Evolutionary conservation across 352 stramenopile species (phyloP).

Genomic region (Pythium rishiriense): DNA sequence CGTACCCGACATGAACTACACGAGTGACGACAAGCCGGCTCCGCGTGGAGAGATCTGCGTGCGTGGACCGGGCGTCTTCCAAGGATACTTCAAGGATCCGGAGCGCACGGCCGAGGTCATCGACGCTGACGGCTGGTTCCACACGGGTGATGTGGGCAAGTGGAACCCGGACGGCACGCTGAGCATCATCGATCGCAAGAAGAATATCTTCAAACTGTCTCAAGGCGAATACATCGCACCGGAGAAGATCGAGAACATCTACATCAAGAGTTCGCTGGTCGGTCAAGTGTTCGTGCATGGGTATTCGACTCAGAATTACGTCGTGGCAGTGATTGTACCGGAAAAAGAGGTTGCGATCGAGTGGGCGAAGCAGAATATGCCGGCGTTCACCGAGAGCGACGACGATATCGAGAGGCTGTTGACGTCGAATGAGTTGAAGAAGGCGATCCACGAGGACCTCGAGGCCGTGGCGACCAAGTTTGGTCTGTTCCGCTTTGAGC

Average conservation of each 20-base stretch:
- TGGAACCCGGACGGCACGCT: slow-evolving; percentile 93
- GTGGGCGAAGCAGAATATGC: slow-evolving; percentile 57
- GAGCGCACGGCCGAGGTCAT: slow-evolving; percentile 90
- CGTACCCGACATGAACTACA: slow-evolving; percentile 97
- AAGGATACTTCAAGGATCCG: slow-evolving; percentile 95
- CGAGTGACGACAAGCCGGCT: slow-evolving; percentile 42
- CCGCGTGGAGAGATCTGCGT: slow-evolving; percentile 90
- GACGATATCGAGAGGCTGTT: slow-evolving; percentile 27
- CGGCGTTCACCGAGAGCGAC: slow-evolving; percentile 26
- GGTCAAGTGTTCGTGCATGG: slow-evolving; percentile 94
- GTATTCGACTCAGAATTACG: slow-evolving; percentile 91
- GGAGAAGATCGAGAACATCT: slow-evolving; percentile 96
- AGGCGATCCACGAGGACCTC: slow-evolving; percentile 80
- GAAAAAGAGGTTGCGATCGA: slow-evolving; percentile 86
- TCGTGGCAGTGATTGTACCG: slow-evolving; percentile 94
- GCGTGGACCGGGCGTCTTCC: slow-evolving; percentile 77
- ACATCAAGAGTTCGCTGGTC: slow-evolving; percentile 90
- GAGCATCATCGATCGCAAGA: slow-evolving; percentile 90
- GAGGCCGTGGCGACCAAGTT: slow-evolving; percentile 49
- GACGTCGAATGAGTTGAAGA: slow-evolving; percentile 35
- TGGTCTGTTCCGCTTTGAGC: slow-evolving; percentile 92
- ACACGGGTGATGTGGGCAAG: slow-evolving; percentile 96
- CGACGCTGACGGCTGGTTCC: slow-evolving; percentile 92
- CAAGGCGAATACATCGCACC: slow-evolving; percentile 96
- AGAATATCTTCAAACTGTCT: slow-evolving; percentile 94